phyloP scores from a whole-genome alignment of 148 eudicot species.

The Vaccinium macrocarpon region DNA sequence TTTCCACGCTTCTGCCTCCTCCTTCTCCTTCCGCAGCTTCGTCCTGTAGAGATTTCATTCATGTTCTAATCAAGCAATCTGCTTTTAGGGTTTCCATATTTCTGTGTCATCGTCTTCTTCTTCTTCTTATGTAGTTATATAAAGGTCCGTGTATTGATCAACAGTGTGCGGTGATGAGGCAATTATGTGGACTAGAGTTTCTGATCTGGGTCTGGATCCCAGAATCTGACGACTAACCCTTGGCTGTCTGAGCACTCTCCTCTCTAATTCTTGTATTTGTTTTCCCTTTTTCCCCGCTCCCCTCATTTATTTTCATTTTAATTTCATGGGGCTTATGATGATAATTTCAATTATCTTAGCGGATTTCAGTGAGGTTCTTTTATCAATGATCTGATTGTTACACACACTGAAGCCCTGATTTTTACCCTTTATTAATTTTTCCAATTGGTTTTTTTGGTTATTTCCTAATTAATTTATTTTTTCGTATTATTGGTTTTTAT shows the following conservation, averaged over 20 bases:
- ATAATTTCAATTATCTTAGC: slow-evolving; percentile 62
- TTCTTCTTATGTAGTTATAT: neutral
- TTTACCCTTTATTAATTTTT: neutral
- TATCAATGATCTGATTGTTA: slow-evolving; percentile 88
- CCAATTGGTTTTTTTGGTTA: too few relatives aligned
- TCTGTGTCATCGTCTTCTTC: neutral
- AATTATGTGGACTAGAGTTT: slow-evolving; percentile 9
- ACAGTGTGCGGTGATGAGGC: neutral
- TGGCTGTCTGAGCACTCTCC: slow-evolving; percentile 20
- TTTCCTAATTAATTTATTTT: neutral
- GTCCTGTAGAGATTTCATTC: neutral
- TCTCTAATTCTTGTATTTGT: neutral
- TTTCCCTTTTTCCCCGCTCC: neutral
- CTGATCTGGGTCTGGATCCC: slow-evolving; percentile 16
- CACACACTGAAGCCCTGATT: slow-evolving; percentile 74
- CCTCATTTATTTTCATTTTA: neutral
- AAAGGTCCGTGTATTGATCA: neutral
- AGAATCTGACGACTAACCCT: slow-evolving; percentile 16
- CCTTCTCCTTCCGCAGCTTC: neutral
- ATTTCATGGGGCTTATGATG: slow-evolving; percentile 47
- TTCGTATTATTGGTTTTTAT: neutral
- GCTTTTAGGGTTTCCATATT: neutral
- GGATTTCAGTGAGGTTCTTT: slow-evolving; percentile 82
- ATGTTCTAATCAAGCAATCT: neutral
- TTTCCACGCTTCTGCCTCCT: neutral